Evolutionary conservation across 371 early-diverging fungal genomes (phyloP), one percentile per base, ranked within the genome.

Genomic region (Actinomortierella wolfii): DNA sequence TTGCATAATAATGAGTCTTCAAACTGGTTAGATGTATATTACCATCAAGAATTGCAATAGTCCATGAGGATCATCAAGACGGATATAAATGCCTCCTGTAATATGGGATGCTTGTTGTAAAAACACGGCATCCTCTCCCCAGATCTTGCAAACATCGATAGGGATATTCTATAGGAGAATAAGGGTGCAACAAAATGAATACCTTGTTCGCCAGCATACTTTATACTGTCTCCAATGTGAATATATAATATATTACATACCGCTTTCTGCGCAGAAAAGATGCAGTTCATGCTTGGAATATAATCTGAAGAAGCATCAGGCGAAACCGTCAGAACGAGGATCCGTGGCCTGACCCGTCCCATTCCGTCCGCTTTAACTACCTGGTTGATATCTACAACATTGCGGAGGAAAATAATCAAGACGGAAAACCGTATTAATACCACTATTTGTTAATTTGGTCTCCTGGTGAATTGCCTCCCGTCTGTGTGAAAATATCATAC

Each of bases 231-330:
- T 8, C 9, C 42, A 47, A 8, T 40, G 42, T 21, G 8, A 7
- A 44, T n/a, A n/a, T n/a, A n/a, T n/a, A 56, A 57, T 34, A 1
- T 43, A 18, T 15, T 2, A 64, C 82, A 64, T 83, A 90, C 93
- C 54, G 85, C 79, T 59, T 92, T 93, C 78, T 98, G 97, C 1
- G 97, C 97, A 0, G 97, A 91, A 76, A 98, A 98, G 34, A 97
- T 95, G 60, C 89, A 87, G 76, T 98, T 98, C 98, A 98, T 98
- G 52, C 94, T 83, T 7, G 95, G 86, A 43, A 97, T 94, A 77
- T 98, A 97, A 64, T 97, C 94, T 28, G 83, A 80, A 2, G 97
- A 85, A 2, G 88, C 80, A 68, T 97, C 97, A 0, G 90, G 87
- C 0, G 96, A 94, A 14, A 92, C 92, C 0, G 95, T 93, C 11